phyloP scores from a whole-genome alignment of 2,329 filamentous ascomycete species.

The Alternaria incomplexa region DNA sequence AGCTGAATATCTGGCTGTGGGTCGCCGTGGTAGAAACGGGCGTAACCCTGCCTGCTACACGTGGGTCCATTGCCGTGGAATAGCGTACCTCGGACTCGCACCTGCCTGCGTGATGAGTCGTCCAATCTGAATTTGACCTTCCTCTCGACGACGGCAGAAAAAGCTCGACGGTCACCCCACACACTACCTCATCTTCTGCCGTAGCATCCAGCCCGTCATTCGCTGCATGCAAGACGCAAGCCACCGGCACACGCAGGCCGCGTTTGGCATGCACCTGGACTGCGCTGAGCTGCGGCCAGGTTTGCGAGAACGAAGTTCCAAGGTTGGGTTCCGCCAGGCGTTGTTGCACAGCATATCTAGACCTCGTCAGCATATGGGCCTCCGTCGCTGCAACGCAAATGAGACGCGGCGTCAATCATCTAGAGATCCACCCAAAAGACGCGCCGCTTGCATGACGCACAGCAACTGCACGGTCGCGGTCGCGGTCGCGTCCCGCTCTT shows the following conservation, averaged over 20 bases:
- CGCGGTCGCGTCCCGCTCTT: slow-evolving; percentile 11
- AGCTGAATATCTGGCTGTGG: slow-evolving; percentile 12
- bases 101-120: slow-evolving; percentile 4
- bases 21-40: slow-evolving; percentile 12
- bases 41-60: slow-evolving; percentile 19
- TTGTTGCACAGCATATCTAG: slow-evolving; percentile 23
- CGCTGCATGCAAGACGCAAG: slow-evolving; percentile 16
- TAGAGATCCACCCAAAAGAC: slow-evolving; percentile 1
- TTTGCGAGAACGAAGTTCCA: slow-evolving; percentile 19
- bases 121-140: not conserved
- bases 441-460: slow-evolving; percentile 28
- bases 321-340: slow-evolving; percentile 23
- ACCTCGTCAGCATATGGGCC: slow-evolving; percentile 6
- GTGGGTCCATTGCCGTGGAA: slow-evolving; percentile 23
- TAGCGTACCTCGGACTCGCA: slow-evolving; percentile 6
- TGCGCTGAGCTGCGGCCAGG: slow-evolving; percentile 12
- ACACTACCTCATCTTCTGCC: slow-evolving; percentile 13
- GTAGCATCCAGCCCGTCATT: slow-evolving; percentile 4
- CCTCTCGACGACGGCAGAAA: slow-evolving; percentile 1
- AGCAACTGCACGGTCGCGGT: slow-evolving; percentile 18
- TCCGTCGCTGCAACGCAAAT: slow-evolving; percentile 6
- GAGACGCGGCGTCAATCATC: slow-evolving; percentile 13
- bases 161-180: not conserved
- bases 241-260: slow-evolving; percentile 17
- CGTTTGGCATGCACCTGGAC: slow-evolving; percentile 8